These are phyloP conservation scores for Collybia sp. DNA, from an alignment of 768 basidiomycete genomes.

Conservation along the genomic window DNA sequence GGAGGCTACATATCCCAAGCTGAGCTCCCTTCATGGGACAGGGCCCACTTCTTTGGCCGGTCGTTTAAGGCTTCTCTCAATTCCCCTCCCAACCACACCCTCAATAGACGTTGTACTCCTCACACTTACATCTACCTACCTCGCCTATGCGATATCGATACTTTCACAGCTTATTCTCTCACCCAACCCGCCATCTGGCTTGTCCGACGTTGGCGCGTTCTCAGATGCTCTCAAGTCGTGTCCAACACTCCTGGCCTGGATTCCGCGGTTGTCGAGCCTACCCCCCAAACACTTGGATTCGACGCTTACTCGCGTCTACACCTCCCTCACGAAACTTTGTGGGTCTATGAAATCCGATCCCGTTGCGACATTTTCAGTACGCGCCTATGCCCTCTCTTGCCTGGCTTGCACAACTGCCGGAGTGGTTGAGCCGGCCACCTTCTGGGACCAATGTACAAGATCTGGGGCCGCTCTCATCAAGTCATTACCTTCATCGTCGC, in stretches of 20 bases:
- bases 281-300: conserved; percentile 53
- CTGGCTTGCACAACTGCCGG: conserved; percentile 41
- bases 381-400: conserved; percentile 44
- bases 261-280: conserved; percentile 35
- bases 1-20: conserved; percentile 37
- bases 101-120: conserved; percentile 30
- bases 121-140: conserved; percentile 55
- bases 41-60: conserved; percentile 2
- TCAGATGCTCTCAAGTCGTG: conserved; percentile 20
- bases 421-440: conserved; percentile 43
- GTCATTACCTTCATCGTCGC: conserved; percentile 12
- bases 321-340: conserved; percentile 40
- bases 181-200: background rate
- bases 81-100: conserved; percentile 34
- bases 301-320: conserved; percentile 57
- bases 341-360: conserved; percentile 14
- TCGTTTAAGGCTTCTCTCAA: conserved; percentile 30
- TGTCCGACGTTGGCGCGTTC: conserved; percentile 15
- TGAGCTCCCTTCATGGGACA: conserved; percentile 29
- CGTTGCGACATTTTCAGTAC: conserved; percentile 24
- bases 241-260: conserved; percentile 48
- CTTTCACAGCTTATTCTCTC: conserved; percentile 21
- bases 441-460: conserved; percentile 69
- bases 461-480: conserved; percentile 43
- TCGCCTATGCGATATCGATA: conserved; percentile 47